phyloP scores from a whole-genome alignment of 257 asterid species.

The Fraxinus anomala region DNA sequence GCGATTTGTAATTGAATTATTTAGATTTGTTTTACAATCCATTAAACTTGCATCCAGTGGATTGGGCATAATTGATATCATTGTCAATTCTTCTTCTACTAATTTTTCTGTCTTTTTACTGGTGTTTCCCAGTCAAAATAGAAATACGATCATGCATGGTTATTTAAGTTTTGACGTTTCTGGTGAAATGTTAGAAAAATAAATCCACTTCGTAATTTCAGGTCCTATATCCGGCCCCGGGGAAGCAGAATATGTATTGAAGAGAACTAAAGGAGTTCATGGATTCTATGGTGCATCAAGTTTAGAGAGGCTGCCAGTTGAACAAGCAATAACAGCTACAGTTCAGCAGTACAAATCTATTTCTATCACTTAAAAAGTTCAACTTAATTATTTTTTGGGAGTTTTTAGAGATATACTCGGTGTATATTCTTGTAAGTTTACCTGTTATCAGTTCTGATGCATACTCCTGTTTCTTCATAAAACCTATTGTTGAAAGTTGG shows the following conservation, averaged over 20 bases:
- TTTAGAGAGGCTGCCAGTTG: constrained; percentile 95
- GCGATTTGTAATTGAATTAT: too few relatives aligned
- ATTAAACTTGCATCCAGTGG: too few relatives aligned
- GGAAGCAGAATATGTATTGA: constrained; percentile 83
- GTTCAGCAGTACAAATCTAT: constrained; percentile 81
- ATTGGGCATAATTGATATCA: background rate
- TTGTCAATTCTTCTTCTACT: too few relatives aligned
- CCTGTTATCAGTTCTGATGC: too few relatives aligned
- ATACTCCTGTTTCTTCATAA: background rate
- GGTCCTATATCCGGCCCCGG: constrained; percentile 84
- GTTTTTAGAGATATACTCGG: background rate
- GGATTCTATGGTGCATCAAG: constrained; percentile 98
- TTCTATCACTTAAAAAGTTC: constrained; percentile 40
- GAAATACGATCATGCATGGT: background rate
- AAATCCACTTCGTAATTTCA: constrained; percentile 34
- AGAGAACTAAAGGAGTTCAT: constrained; percentile 83
- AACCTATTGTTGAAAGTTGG: background rate
- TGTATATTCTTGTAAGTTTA: background rate
- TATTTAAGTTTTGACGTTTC: background rate
- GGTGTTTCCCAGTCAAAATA: background rate
- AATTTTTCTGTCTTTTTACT: background rate
- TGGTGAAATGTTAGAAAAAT: background rate
- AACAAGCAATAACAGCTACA: constrained; percentile 77
- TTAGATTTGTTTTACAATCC: too few relatives aligned
- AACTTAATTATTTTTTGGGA: background rate